These are phyloP conservation scores for Citrus reticulata DNA, from an alignment of 345 rosid genomes.

Conservation along the genomic window DNA sequence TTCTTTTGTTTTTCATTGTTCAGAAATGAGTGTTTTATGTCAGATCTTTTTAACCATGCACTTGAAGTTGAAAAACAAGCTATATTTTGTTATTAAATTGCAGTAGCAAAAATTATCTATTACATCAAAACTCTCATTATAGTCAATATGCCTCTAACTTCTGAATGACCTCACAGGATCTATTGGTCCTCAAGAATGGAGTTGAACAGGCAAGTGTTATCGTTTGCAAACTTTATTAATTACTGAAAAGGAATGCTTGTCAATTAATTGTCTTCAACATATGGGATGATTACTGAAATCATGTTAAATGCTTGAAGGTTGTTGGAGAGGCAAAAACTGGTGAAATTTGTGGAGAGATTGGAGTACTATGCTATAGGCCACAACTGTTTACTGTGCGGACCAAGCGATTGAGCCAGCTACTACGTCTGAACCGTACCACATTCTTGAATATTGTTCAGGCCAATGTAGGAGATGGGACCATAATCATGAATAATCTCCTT, in stretches of 20 bases:
- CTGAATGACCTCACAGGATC: conserved; percentile 41
- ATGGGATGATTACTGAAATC: neutral
- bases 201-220: conserved; percentile 45
- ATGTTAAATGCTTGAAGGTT: conserved; percentile 38
- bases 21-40: neutral
- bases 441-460: conserved; percentile 85
- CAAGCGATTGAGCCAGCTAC: conserved; percentile 79
- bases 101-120: neutral
- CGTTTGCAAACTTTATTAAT: neutral
- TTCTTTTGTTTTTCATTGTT: neutral
- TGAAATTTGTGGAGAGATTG: conserved; percentile 83
- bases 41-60: neutral
- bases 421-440: conserved; percentile 79
- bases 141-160: neutral
- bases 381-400: conserved; percentile 88
- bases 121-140: neutral
- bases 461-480: conserved; percentile 89
- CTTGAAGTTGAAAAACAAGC: neutral
- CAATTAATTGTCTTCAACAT: neutral
- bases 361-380: conserved; percentile 83
- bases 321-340: conserved; percentile 71
- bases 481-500: conserved; percentile 89
- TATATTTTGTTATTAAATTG: neutral
- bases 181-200: conserved; percentile 40
- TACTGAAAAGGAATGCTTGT: neutral